Conservation (phyloP, 352 stramenopile species). For the Peronospora tabacina region DNA sequence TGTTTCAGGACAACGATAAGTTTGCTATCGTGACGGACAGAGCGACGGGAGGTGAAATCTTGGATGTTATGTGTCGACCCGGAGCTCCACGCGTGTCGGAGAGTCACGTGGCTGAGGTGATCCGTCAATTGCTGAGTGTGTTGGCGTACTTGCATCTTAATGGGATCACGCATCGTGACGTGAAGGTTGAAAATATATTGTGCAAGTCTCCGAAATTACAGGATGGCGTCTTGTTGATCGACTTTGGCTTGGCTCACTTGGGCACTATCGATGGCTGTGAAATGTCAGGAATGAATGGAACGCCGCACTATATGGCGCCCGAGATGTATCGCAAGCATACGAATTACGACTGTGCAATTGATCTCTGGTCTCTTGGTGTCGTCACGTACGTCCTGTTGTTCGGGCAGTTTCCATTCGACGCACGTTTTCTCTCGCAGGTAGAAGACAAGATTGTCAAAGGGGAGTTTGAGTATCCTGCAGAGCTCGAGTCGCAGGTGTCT, state of each 20-base stretch:
- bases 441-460: conserved; percentile 76
- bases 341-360: conserved; percentile 53
- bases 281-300: conserved; percentile 79
- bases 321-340: conserved; percentile 68
- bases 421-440: conserved; percentile 71
- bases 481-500: conserved; percentile 48
- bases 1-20: conserved; percentile 61
- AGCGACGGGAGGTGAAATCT: conserved; percentile 51
- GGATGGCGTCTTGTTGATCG: conserved; percentile 60
- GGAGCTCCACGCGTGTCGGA: conserved; percentile 34
- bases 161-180: conserved; percentile 73
- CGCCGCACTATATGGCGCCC: conserved; percentile 77
- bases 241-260: conserved; percentile 73
- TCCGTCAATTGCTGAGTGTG: conserved; percentile 63
- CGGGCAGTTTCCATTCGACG: conserved; percentile 67
- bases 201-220: conserved; percentile 38
- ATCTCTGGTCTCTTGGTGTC: conserved; percentile 75
- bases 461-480: conserved; percentile 46
- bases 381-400: conserved; percentile 71
- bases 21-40: conserved; percentile 66
- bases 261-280: conserved; percentile 29
- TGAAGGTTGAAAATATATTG: conserved; percentile 84
- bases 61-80: conserved; percentile 38
- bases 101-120: conserved; percentile 50
- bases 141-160: conserved; percentile 58